A percentile compares a stretch with the other conserved stretches of the same genome.
These are phyloP conservation scores for Colletotrichum chlorophyti DNA, from an alignment of 2,329 filamentous ascomycete genomes.

Conservation along the genomic window DNA sequence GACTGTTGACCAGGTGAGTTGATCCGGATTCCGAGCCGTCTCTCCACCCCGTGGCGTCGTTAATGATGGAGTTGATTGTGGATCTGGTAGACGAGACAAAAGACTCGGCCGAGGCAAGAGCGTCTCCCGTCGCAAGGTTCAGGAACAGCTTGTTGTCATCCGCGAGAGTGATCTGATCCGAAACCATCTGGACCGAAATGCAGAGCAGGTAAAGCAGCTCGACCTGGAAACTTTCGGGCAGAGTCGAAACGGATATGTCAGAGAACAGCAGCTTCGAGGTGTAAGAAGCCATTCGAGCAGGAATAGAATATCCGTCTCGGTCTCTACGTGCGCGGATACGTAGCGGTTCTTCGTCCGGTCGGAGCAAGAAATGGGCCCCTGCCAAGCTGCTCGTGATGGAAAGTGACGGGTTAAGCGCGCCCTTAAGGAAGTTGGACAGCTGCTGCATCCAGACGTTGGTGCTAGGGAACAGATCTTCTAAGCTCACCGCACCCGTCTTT, in stretches of 20 bases:
- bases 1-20: constrained; percentile 45
- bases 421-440: constrained; percentile 61
- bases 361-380: constrained; percentile 72
- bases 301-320: constrained; percentile 71
- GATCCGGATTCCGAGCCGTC: constrained; percentile 39
- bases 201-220: constrained; percentile 60
- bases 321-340: constrained; percentile 59
- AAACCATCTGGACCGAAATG: constrained; percentile 57
- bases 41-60: constrained; percentile 46
- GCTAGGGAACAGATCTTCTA: constrained; percentile 67
- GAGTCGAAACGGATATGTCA: constrained; percentile 43
- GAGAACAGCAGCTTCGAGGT: constrained; percentile 62
- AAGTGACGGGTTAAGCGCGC: constrained; percentile 65
- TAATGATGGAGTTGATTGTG: constrained; percentile 42
- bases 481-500: constrained; percentile 38
- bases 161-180: constrained; percentile 59
- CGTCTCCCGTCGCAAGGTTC: constrained; percentile 43
- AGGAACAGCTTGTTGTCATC: constrained; percentile 55
- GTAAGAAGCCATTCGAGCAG: constrained; percentile 79
- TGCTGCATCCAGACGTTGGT: constrained; percentile 69
- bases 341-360: constrained; percentile 33
- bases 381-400: constrained; percentile 77
- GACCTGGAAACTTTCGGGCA: constrained; percentile 50
- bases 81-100: constrained; percentile 49
- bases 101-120: constrained; percentile 48